Evolutionary conservation across 495 filamentous ascomycete species (phyloP).

Genomic region (Penicillium macrosclerotiorum): DNA sequence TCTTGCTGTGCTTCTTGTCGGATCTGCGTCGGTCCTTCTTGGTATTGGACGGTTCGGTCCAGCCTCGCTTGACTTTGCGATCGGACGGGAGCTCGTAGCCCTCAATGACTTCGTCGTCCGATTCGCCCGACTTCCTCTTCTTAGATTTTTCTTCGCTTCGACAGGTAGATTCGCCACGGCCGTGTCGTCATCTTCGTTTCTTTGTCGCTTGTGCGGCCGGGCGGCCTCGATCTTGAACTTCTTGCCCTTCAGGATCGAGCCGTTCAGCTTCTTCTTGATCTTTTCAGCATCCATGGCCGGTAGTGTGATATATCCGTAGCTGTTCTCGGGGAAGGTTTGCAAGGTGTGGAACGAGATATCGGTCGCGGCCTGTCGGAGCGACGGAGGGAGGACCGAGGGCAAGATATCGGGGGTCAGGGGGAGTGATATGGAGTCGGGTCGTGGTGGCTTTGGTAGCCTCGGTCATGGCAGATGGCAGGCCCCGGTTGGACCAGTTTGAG

Average conservation of each 20-base stretch:
- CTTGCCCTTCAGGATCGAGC: conserved; percentile 75
- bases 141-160: conserved; percentile 44
- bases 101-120: conserved; percentile 58
- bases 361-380: conserved; percentile 62
- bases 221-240: conserved; percentile 85
- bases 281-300: conserved; percentile 80
- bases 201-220: conserved; percentile 52
- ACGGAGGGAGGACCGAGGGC: conserved; percentile 62
- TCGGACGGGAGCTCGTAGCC: conserved; percentile 71
- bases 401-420: conserved; percentile 73
- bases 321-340: conserved; percentile 82
- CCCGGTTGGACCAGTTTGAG: neutral
- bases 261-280: conserved; percentile 89
- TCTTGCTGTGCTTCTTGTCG: conserved; percentile 48
- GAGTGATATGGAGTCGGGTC: conserved; percentile 83
- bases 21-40: conserved; percentile 49
- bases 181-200: conserved; percentile 30
- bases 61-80: conserved; percentile 83
- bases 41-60: conserved; percentile 65
- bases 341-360: conserved; percentile 82
- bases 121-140: conserved; percentile 64
- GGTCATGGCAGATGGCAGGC: conserved; percentile 28
- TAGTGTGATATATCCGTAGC: conserved; percentile 85
- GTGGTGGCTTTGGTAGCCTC: no score
- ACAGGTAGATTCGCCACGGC: conserved; percentile 12